Evolutionary conservation across 2,329 filamentous ascomycete genomes (phyloP).

Genomic region (Fusarium albidum): DNA sequence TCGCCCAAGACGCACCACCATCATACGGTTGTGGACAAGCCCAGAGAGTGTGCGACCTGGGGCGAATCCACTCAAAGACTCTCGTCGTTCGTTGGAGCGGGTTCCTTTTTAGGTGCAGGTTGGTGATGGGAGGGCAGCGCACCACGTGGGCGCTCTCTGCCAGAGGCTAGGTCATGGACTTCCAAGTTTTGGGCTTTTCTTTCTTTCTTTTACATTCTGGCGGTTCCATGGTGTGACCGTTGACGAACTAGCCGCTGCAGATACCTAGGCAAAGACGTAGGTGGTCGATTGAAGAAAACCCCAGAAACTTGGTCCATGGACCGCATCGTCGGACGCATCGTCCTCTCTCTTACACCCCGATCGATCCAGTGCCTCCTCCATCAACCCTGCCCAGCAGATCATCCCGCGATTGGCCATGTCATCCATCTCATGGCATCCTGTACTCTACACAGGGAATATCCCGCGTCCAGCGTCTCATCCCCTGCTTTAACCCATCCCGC

Average conservation of each 20-base stretch:
- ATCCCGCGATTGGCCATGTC: conserved; percentile 39
- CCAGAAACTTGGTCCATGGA: conserved; percentile 11
- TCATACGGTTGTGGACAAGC: conserved; percentile 38
- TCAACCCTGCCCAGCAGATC: conserved; percentile 11
- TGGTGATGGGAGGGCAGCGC: conserved; percentile 29
- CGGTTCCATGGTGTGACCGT: conserved; percentile 5
- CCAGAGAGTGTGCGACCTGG: conserved; percentile 12
- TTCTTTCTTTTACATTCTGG: neutral
- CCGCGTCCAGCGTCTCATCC: conserved; percentile 23
- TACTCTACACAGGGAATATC: conserved; percentile 30
- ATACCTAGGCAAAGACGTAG: conserved; percentile 26
- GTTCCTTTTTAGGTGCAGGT: conserved; percentile 12
- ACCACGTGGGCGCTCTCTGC: conserved; percentile 36
- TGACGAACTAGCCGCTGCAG: conserved; percentile 14
- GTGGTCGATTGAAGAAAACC: neutral
- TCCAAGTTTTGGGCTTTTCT: too few relatives aligned
- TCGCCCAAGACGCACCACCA: conserved; percentile 35
- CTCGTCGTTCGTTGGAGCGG: conserved; percentile 26
- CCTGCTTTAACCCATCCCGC: neutral
- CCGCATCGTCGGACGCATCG: neutral
- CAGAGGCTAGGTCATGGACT: conserved; percentile 22
- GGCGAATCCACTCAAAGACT: conserved; percentile 19
- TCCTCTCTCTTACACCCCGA: too few relatives aligned
- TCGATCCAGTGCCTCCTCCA: conserved; percentile 15
- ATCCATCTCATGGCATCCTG: conserved; percentile 15